phyloP scores from a whole-genome alignment of 306 rosid genomes.

The Lablab purpureus region DNA sequence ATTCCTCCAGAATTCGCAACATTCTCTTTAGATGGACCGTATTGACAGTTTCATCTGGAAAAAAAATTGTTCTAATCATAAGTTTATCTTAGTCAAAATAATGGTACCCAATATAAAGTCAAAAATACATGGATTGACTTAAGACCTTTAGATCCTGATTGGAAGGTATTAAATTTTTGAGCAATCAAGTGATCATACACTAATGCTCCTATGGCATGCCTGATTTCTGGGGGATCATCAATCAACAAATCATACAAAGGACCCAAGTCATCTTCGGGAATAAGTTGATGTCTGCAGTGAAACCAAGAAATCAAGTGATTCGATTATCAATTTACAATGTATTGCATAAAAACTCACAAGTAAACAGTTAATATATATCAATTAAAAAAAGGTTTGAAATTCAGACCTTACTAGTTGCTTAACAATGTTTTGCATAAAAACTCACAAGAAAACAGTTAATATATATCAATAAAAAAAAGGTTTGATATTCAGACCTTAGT shows the following conservation, averaged over 20 bases:
- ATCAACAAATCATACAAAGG: constrained; percentile 91
- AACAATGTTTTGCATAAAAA: constrained; percentile 55
- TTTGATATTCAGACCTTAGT: constrained; percentile 64
- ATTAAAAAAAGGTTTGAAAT: constrained; percentile 21
- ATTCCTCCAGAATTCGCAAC: constrained; percentile 92
- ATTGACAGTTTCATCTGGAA: constrained; percentile 71
- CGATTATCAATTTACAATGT: constrained; percentile 40
- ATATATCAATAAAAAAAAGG: constrained; percentile 27
- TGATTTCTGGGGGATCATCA: constrained; percentile 92
- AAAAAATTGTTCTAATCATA: constrained; percentile 43
- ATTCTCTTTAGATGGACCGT: constrained; percentile 87
- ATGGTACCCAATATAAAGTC: constrained; percentile 29
- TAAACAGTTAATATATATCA: constrained; percentile 30
- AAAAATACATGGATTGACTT: constrained; percentile 29
- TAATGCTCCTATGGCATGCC: constrained; percentile 96
- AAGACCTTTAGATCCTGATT: constrained; percentile 71
- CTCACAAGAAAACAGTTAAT: constrained; percentile 34
- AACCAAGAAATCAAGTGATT: constrained; percentile 34
- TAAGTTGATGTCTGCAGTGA: constrained; percentile 87
- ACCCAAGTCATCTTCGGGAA: constrained; percentile 95
- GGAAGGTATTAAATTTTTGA: constrained; percentile 81
- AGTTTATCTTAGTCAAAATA: constrained; percentile 42
- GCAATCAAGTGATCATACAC: constrained; percentile 97
- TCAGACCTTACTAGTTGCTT: constrained; percentile 85
- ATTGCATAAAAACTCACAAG: constrained; percentile 37